Evolutionary conservation across 768 basidiomycete genomes (phyloP).

Genomic region (Peribolospora baueri): DNA sequence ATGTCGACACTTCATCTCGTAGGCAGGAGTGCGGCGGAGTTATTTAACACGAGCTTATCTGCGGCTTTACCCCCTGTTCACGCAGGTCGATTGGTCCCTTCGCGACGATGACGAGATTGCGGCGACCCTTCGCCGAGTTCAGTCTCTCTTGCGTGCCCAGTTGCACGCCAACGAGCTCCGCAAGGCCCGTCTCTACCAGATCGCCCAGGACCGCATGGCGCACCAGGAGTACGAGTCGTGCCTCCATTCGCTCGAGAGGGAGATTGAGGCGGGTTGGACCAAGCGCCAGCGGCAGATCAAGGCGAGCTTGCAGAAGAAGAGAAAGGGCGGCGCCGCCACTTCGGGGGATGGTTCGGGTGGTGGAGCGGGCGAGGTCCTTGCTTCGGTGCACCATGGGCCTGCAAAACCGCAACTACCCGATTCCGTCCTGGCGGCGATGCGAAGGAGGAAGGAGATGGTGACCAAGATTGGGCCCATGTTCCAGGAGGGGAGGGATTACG

Average conservation of each 20-base stretch:
- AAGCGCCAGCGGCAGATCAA: slow-evolving; percentile 45
- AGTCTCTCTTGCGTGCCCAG: slow-evolving; percentile 51
- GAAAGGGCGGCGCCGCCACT: slow-evolving; percentile 24
- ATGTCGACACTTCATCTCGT: slow-evolving; percentile 24
- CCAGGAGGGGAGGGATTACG: slow-evolving; percentile 39
- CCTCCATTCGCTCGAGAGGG: slow-evolving; percentile 66
- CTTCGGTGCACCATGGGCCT: too few species aligned
- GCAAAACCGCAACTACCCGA: slow-evolving; percentile 24
- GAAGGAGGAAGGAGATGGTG: slow-evolving; percentile 55
- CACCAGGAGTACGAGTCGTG: slow-evolving; percentile 74
- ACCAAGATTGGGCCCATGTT: slow-evolving; percentile 50
- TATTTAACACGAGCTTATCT: too few species aligned
- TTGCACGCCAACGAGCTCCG: slow-evolving; percentile 62
- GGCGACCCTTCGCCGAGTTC: slow-evolving; percentile 65
- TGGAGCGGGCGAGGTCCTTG: neutral
- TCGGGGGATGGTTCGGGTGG: slow-evolving; percentile 13
- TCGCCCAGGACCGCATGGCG: slow-evolving; percentile 66
- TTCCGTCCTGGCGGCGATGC: slow-evolving; percentile 49
- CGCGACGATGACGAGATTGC: slow-evolving; percentile 74
- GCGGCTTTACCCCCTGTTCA: neutral
- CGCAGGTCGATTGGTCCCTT: slow-evolving; percentile 19
- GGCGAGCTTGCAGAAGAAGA: slow-evolving; percentile 30
- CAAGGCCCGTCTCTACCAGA: slow-evolving; percentile 39
- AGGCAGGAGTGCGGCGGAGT: too few species aligned
- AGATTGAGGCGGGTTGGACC: slow-evolving; percentile 44